Base-by-base conservation (phyloP, 306 rosid genomes). In the Cercis canadensis region DNA sequence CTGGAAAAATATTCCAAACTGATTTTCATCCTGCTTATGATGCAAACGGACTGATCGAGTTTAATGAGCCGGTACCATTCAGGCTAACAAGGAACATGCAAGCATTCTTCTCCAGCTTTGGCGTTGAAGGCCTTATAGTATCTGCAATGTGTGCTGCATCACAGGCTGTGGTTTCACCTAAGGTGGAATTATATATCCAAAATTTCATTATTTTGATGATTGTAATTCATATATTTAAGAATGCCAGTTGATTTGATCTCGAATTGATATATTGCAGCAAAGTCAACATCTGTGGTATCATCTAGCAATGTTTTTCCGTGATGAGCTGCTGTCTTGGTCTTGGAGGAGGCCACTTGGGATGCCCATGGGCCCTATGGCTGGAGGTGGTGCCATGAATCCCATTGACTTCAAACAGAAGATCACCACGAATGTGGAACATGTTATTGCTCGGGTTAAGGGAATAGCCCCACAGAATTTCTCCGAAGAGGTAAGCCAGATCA, bases 81-180 rank as follows among this genome's bases (percentile, higher is more conserved):
- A 86, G 99, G 83, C 89, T 95, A 37, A 95, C 99, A 6, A 95
- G 99, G 90, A 95, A 87, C 69, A 87, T 95, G 97, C 96, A 92
- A 81, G 87, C 88, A 19, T 95, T 95, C 86, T 95, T 95, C 87
- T 87, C 97, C 54, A 82, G 89, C 68, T 88, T 88, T 73, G 99
- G 99, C 60, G 97, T 91, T 58, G 99, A 95, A 76, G 99, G 99
- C 77, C 96, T 95, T 49, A 86, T 95, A 67, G 97, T 95, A 62
- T 95, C 99, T 59, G 96, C 99, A 57, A 95, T 95, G 99, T 95
- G 99, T 80, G 90, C 97, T 12, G 96, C 99, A 46, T 89, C 97
- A 11, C 99, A 95, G 81, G 99, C 99, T 53, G 89, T 95, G 46
- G 93, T 87, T 75, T 86, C 97, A 15, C 97, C 99, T 21, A 95